A percentile compares a stretch with the other conserved stretches of the same genome.
phyloP scores from a whole-genome alignment of 371 early-diverging fungal species.

The Mortierella sp. region DNA sequence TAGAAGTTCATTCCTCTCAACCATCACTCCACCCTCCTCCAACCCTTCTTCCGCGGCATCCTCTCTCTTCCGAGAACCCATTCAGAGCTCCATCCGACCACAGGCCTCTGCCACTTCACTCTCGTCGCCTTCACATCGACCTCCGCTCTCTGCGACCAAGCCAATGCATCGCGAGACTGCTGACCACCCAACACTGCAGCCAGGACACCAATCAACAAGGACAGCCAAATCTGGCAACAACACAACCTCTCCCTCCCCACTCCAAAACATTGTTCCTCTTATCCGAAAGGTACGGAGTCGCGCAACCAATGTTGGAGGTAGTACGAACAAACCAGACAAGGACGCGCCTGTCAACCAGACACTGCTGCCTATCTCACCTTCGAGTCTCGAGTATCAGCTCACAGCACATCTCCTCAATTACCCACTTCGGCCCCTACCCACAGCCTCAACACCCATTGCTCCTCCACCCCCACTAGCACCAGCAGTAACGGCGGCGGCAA shows the following conservation, averaged over 20 bases:
- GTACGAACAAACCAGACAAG: no score
- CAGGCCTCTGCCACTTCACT: no score
- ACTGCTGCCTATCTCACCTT: constrained; percentile 31
- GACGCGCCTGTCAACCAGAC: constrained; percentile 3
- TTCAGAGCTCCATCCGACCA: neutral
- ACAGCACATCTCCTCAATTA: constrained; percentile 38
- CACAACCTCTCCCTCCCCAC: neutral
- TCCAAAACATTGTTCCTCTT: constrained; percentile 2
- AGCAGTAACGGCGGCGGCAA: neutral
- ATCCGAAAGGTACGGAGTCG: constrained; percentile 19
- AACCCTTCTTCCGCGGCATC: constrained; percentile 43
- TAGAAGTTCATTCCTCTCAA: constrained; percentile 52
- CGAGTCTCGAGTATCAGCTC: constrained; percentile 51
- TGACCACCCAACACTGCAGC: no score
- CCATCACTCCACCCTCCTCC: constrained; percentile 50
- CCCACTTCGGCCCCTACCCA: constrained; percentile 1
- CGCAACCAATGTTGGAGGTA: no score
- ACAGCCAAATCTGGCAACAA: constrained; percentile 12
- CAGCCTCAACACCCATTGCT: neutral
- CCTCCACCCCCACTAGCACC: neutral
- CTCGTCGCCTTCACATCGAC: no score
- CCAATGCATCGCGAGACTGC: no score
- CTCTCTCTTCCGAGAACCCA: constrained; percentile 40
- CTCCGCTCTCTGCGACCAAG: no score
- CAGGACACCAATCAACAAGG: no score